phyloP scores from a whole-genome alignment of 192 early-diverging fungal genomes.

The Coemansia erecta region DNA sequence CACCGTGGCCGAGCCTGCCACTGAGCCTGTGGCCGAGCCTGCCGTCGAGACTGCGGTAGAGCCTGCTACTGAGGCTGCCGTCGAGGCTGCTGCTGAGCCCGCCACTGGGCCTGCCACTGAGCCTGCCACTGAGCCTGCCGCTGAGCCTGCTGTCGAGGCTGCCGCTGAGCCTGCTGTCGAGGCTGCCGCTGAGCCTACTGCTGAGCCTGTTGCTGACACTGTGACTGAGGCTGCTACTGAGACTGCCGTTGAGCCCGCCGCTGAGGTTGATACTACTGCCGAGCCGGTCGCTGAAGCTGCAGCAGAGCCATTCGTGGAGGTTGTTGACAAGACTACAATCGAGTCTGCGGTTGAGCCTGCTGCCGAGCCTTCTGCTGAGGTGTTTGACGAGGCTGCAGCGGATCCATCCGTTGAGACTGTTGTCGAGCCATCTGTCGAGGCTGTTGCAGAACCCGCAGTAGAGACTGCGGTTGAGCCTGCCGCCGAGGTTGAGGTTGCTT shows the following conservation, averaged over 20 bases:
- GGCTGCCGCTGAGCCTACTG: too few relatives aligned
- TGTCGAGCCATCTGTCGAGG: background rate
- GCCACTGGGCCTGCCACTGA: background rate
- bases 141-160: too few relatives aligned
- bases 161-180: too few relatives aligned
- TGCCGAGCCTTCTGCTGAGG: background rate
- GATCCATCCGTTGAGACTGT: background rate
- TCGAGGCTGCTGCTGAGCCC: background rate
- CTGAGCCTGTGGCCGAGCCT: background rate
- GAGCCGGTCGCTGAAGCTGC: conserved; percentile 2
- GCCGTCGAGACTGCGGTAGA: conserved; percentile 3
- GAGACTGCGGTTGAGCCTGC: background rate
- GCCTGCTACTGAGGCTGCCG: conserved; percentile 3
- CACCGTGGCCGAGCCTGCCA: background rate
- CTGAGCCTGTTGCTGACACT: too few relatives aligned
- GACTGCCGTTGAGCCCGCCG: too few relatives aligned
- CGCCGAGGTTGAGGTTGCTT: background rate
- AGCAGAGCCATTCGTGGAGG: conserved; percentile 2
- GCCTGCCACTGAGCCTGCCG: too few relatives aligned
- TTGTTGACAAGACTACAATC: background rate
- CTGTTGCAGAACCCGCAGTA: background rate
- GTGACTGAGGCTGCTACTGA: too few relatives aligned
- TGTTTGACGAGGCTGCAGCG: background rate
- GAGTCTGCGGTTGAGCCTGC: background rate
- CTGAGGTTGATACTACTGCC: background rate